Evolutionary conservation across 2,329 filamentous ascomycete species (phyloP), one percentile per base, ranked within the genome.

Genomic region (Cladophialophora exuberans): DNA sequence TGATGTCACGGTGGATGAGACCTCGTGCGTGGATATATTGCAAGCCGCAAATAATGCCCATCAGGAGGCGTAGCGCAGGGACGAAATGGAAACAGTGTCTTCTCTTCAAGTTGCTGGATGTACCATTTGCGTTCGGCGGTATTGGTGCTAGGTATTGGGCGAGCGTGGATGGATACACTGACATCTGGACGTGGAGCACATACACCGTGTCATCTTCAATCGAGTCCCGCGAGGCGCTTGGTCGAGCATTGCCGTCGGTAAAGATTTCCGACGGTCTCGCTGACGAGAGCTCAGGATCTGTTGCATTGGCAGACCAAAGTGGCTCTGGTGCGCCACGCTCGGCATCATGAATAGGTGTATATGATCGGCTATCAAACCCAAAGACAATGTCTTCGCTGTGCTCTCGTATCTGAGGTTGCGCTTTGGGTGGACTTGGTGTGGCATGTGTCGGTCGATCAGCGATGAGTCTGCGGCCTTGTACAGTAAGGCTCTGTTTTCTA

Each of bases 1-100:
- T 88, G 18, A 88, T 73, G 64, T 88, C 85, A 7, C 85, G 81
- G 63, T 88, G 85, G 0, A 87, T 77, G 43, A 88, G 80, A 4
- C 77, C 76, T 55, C 83, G 76, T 0, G 73, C 70, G 62, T 88
- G 85, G 1, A 88, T 74, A 62, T 88, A 87, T 54, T 84, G 78
- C 2, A 88, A 79, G 1, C 85, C 85, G 6, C 83, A 79, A 1
- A 87, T 69, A 25, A 88, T 80, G 1, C 78, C 77, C 10, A 80
- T 69, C n/a, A 88, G 72, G 1, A 88, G 71, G 26, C 75, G 74
- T 2, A 86, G 65, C 0, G 84, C 81, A 0, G 83, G 76, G 26
- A 78, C 66, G 1, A 82, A 64, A 63, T 87, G 85, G 66, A 84
- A 88, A 65, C 85, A 87, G 67, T 88, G 85, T 4, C 73, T 73